A percentile compares a stretch with the other conserved stretches of the same genome.
phyloP scores from a whole-genome alignment of 805 yeast species.

The Kluyveromyces lactis region DNA sequence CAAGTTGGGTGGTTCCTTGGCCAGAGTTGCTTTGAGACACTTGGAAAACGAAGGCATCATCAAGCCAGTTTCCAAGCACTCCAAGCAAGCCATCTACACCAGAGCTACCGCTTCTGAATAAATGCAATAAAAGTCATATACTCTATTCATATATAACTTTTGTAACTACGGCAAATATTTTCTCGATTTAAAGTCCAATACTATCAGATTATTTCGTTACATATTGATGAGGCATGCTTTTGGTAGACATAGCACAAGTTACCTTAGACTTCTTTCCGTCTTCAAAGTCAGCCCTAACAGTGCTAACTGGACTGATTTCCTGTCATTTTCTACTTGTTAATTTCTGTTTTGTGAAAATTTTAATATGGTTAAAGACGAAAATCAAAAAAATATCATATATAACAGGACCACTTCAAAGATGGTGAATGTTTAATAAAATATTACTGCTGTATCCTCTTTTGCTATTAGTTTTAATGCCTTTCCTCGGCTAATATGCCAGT shows the following conservation, averaged over 20 bases:
- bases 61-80: constrained; percentile 88
- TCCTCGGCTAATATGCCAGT: too few relatives aligned
- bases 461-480: too few relatives aligned
- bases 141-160: constrained; percentile 1
- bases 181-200: neutral
- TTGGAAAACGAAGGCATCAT: constrained; percentile 93
- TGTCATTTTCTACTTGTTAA: too few relatives aligned
- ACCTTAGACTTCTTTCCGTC: too few relatives aligned
- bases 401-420: neutral
- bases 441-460: too few relatives aligned
- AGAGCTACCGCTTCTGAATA: constrained; percentile 63
- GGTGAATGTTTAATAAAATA: neutral
- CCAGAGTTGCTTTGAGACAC: constrained; percentile 95
- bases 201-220: too few relatives aligned
- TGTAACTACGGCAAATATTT: constrained; percentile 3
- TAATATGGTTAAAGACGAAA: too few relatives aligned
- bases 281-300: too few relatives aligned
- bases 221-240: too few relatives aligned
- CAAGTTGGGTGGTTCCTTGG: constrained; percentile 98
- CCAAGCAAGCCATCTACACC: constrained; percentile 95
- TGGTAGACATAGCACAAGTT: too few relatives aligned
- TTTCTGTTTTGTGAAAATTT: too few relatives aligned
- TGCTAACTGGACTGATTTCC: too few relatives aligned
- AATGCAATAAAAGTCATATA: constrained; percentile 16
- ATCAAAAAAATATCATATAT: neutral